Percentiles rank a stretch among this genome's conserved stretches.
Evolutionary conservation across 352 stramenopile genomes (phyloP).

Genomic region (Pythium vanterpoolii): DNA sequence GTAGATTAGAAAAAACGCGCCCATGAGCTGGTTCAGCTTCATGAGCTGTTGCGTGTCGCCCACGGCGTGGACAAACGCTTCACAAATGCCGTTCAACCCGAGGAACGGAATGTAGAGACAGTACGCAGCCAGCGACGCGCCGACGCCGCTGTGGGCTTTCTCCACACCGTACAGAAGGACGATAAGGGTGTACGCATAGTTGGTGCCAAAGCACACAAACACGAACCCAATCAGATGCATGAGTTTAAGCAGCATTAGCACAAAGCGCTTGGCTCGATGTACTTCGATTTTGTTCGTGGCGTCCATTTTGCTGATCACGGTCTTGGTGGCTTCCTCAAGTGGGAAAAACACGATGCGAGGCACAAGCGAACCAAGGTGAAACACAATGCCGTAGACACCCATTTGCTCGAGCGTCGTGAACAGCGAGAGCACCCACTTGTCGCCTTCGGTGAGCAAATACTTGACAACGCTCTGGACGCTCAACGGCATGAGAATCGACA

Average conservation of each 20-base stretch:
- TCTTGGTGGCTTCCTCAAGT: slow-evolving; percentile 95
- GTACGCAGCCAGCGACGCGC: slow-evolving; percentile 64
- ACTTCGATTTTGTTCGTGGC: slow-evolving; percentile 27
- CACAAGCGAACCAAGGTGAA: slow-evolving; percentile 94
- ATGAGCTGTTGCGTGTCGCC: slow-evolving; percentile 66
- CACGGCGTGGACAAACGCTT: slow-evolving; percentile 94
- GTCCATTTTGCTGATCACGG: slow-evolving; percentile 92
- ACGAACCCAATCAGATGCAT: slow-evolving; percentile 82
- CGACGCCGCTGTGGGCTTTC: slow-evolving; percentile 56
- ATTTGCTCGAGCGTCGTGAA: slow-evolving; percentile 91
- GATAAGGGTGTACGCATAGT: slow-evolving; percentile 79
- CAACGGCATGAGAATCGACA: slow-evolving; percentile 67
- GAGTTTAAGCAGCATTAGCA: slow-evolving; percentile 80
- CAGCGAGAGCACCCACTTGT: slow-evolving; percentile 93
- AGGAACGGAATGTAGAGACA: slow-evolving; percentile 96
- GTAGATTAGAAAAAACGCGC: slow-evolving; percentile 80
- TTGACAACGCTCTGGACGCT: slow-evolving; percentile 95
- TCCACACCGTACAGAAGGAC: slow-evolving; percentile 75
- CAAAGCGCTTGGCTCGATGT: slow-evolving; percentile 35
- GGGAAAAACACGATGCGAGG: slow-evolving; percentile 95
- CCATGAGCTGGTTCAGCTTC: slow-evolving; percentile 77
- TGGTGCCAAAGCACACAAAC: slow-evolving; percentile 82
- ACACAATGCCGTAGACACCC: slow-evolving; percentile 95
- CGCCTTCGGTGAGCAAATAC: slow-evolving; percentile 95
- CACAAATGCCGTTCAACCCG: slow-evolving; percentile 94